phyloP scores from a whole-genome alignment of 2,329 filamentous ascomycete genomes.

The Graphiopsis chlorocephala region DNA sequence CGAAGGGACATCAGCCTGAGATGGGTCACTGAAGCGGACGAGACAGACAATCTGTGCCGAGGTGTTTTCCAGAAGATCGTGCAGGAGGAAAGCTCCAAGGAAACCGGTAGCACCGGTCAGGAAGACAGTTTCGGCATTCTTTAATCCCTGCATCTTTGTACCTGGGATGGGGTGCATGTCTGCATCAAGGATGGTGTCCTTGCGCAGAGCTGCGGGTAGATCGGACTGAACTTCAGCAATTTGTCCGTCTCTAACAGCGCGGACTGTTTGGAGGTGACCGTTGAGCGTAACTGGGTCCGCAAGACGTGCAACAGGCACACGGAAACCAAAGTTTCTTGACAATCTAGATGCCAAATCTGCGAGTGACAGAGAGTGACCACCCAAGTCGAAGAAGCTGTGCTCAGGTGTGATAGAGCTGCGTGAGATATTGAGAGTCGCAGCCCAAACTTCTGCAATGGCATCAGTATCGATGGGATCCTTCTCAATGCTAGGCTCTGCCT shows the following conservation, averaged over 20 bases:
- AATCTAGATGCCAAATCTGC: slow-evolving; percentile 72
- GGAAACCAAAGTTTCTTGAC: slow-evolving; percentile 68
- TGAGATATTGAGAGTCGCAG: slow-evolving; percentile 65
- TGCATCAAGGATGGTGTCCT: slow-evolving; percentile 65
- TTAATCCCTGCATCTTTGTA: slow-evolving; percentile 56
- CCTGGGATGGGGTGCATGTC: slow-evolving; percentile 60
- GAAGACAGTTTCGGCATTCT: slow-evolving; percentile 66
- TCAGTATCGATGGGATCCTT: slow-evolving; percentile 65
- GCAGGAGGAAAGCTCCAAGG: slow-evolving; percentile 70
- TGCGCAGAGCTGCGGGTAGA: slow-evolving; percentile 64
- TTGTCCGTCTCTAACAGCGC: slow-evolving; percentile 67
- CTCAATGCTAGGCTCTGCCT: slow-evolving; percentile 41
- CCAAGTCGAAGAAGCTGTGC: slow-evolving; percentile 78
- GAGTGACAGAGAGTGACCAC: slow-evolving; percentile 74
- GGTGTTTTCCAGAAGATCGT: slow-evolving; percentile 65
- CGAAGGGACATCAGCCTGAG: slow-evolving; percentile 60
- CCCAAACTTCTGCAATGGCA: slow-evolving; percentile 70
- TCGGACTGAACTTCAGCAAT: slow-evolving; percentile 74
- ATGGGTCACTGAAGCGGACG: slow-evolving; percentile 68
- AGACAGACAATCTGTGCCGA: slow-evolving; percentile 69
- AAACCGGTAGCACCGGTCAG: slow-evolving; percentile 76
- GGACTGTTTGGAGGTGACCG: slow-evolving; percentile 70
- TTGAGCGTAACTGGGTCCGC: slow-evolving; percentile 69
- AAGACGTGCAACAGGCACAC: slow-evolving; percentile 67
- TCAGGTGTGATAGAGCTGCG: slow-evolving; percentile 61